phyloP scores from a whole-genome alignment of 2,329 filamentous ascomycete species.

The Clarireedia homoeocarpa region DNA sequence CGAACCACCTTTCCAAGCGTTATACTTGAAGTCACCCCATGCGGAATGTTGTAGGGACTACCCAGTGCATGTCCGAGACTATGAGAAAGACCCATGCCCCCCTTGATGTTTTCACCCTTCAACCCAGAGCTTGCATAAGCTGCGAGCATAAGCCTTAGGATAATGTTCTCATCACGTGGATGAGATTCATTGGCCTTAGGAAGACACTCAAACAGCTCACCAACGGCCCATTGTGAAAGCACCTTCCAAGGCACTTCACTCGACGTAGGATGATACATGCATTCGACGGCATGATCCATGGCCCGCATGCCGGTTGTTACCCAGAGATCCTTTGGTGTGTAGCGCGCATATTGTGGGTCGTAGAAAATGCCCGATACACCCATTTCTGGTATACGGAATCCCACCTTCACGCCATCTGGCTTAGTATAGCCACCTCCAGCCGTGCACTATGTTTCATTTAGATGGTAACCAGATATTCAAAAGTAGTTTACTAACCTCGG shows the following conservation, averaged over 20 bases:
- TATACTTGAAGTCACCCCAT: slow-evolving; percentile 5
- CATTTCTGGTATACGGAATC: background rate
- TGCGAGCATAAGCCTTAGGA: background rate
- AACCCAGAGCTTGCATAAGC: background rate
- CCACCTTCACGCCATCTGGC: slow-evolving; percentile 2
- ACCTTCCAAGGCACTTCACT: slow-evolving; percentile 4
- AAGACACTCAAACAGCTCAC: background rate
- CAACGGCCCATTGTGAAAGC: background rate
- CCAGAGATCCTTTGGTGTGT: slow-evolving; percentile 7
- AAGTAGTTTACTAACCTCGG: background rate
- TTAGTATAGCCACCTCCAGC: slow-evolving; percentile 3
- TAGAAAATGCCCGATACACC: slow-evolving; percentile 3
- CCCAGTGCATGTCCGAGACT: slow-evolving; percentile 6
- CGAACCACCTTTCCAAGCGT: slow-evolving; percentile 6
- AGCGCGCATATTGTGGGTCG: slow-evolving; percentile 2
- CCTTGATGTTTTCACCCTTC: slow-evolving; percentile 3
- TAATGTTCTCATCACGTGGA: slow-evolving; percentile 3
- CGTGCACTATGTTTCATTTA: background rate
- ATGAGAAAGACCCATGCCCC: slow-evolving; percentile 6
- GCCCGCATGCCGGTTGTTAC: slow-evolving; percentile 6
- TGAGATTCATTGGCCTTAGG: background rate
- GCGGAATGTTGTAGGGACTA: slow-evolving; percentile 5
- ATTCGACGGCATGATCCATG: slow-evolving; percentile 7
- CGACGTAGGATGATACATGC: slow-evolving; percentile 4
- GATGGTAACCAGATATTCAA: background rate